phyloP scores from a whole-genome alignment of 495 filamentous ascomycete species.

The Neurospora sp. region DNA sequence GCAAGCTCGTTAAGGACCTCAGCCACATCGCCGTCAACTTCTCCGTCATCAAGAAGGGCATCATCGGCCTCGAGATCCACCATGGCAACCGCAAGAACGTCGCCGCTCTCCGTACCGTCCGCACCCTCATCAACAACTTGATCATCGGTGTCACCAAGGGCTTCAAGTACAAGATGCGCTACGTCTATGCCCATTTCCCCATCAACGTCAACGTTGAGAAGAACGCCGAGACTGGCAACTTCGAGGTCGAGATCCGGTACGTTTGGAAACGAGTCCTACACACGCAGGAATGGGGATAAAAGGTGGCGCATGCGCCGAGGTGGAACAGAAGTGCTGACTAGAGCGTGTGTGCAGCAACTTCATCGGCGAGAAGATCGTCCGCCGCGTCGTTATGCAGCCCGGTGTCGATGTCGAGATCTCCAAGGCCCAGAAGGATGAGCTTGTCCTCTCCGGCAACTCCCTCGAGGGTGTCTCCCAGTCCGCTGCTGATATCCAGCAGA shows the following conservation, averaged over 20 bases:
- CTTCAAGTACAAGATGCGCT: conserved; percentile 99
- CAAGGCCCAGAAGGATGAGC: conserved; percentile 92
- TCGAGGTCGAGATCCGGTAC: conserved; percentile 95
- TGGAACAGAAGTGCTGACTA: conserved; percentile 20
- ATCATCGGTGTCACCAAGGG: conserved; percentile 96
- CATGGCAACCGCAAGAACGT: conserved; percentile 96
- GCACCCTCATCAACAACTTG: conserved; percentile 93
- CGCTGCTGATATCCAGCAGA: conserved; percentile 98
- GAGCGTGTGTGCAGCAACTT: conserved; percentile 64
- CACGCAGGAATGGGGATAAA: background rate
- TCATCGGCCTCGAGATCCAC: conserved; percentile 94
- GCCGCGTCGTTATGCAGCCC: conserved; percentile 73
- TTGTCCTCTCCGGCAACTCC: conserved; percentile 85
- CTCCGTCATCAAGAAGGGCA: conserved; percentile 64
- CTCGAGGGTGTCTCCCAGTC: conserved; percentile 94
- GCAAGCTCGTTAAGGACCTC: conserved; percentile 92
- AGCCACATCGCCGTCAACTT: conserved; percentile 95
- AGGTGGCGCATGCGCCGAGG: background rate
- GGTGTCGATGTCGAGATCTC: conserved; percentile 87
- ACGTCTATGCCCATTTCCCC: conserved; percentile 99
- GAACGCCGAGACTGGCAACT: conserved; percentile 80
- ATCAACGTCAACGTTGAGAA: conserved; percentile 99
- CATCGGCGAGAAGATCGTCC: conserved; percentile 98
- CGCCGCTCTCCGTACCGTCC: conserved; percentile 95
- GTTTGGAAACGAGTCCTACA: conserved; percentile 19